Percentiles rank a stretch among this genome's conserved stretches.
These are phyloP conservation scores for Vigna reflexopilosa DNA, from an alignment of 306 rosid genomes.

Conservation along the genomic window DNA sequence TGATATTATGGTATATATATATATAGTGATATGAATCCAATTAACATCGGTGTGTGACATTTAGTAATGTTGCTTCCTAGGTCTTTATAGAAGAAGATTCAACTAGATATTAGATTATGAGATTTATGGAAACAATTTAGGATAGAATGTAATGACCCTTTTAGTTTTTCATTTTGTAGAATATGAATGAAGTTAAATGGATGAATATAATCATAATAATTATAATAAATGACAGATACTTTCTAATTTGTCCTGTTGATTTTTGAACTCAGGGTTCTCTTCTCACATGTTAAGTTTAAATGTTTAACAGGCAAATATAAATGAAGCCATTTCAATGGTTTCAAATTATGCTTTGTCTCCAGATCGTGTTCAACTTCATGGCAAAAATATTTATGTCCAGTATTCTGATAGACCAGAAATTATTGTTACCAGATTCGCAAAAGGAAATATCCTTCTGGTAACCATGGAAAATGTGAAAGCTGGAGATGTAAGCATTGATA, in stretches of 20 bases:
- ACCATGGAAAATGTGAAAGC: conserved; percentile 86
- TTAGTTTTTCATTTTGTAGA: background rate
- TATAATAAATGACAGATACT: background rate
- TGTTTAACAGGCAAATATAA: conserved; percentile 69
- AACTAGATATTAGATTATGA: background rate
- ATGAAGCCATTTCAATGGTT: conserved; percentile 90
- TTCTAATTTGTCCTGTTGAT: conserved; percentile 9
- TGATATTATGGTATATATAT: too few species aligned
- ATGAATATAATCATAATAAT: background rate
- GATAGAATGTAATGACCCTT: background rate
- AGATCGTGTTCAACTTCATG: conserved; percentile 77
- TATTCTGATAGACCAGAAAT: conserved; percentile 86
- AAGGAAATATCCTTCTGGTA: conserved; percentile 84
- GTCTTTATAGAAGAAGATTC: background rate
- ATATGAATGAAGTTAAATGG: background rate
- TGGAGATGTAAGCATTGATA: conserved; percentile 89
- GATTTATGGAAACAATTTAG: background rate
- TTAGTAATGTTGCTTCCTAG: background rate
- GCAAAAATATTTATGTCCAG: conserved; percentile 79
- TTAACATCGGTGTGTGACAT: too few species aligned
- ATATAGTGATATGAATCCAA: background rate
- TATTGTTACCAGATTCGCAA: conserved; percentile 76
- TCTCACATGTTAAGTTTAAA: conserved; percentile 19
- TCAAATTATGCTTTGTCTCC: conserved; percentile 86
- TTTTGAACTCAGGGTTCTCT: background rate